These are phyloP conservation scores for Malassezia nana DNA, from an alignment of 1,284 basidiomycete genomes.

Conservation along the genomic window DNA sequence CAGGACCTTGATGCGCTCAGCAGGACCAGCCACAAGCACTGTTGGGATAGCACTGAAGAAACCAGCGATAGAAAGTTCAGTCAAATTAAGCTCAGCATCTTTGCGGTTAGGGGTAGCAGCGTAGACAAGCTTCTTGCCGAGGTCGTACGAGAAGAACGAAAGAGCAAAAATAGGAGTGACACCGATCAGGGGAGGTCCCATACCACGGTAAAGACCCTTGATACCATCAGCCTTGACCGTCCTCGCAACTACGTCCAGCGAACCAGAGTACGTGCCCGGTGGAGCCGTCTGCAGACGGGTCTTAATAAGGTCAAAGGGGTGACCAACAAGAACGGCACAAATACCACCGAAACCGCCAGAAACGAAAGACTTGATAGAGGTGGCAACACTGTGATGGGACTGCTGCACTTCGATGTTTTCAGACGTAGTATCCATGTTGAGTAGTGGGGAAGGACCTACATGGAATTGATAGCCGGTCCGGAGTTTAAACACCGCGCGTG, in stretches of 20 bases:
- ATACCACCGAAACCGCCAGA: slow-evolving; percentile 79
- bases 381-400: slow-evolving; percentile 31
- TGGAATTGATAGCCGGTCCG: slow-evolving; percentile 11
- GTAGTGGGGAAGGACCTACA: neutral
- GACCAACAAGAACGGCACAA: slow-evolving; percentile 78
- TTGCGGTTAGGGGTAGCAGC: slow-evolving; percentile 57
- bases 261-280: slow-evolving; percentile 80
- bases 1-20: slow-evolving; percentile 93
- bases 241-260: slow-evolving; percentile 84
- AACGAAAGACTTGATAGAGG: slow-evolving; percentile 46
- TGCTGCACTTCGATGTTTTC: slow-evolving; percentile 27
- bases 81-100: slow-evolving; percentile 59
- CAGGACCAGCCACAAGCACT: slow-evolving; percentile 82
- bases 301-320: slow-evolving; percentile 95
- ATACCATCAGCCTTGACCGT: slow-evolving; percentile 79
- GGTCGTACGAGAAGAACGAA: slow-evolving; percentile 96
- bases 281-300: slow-evolving; percentile 81
- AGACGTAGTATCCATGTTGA: slow-evolving; percentile 25
- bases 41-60: slow-evolving; percentile 90
- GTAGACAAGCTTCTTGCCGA: slow-evolving; percentile 79
- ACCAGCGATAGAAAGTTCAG: slow-evolving; percentile 81
- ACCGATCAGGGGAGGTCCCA: slow-evolving; percentile 77
- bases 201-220: slow-evolving; percentile 62
- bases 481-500: slow-evolving; percentile 3
- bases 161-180: slow-evolving; percentile 98